A percentile compares a stretch with the other conserved stretches of the same genome.
These are phyloP conservation scores for Microcos paniculata DNA, from an alignment of 345 rosid genomes.

Conservation along the genomic window DNA sequence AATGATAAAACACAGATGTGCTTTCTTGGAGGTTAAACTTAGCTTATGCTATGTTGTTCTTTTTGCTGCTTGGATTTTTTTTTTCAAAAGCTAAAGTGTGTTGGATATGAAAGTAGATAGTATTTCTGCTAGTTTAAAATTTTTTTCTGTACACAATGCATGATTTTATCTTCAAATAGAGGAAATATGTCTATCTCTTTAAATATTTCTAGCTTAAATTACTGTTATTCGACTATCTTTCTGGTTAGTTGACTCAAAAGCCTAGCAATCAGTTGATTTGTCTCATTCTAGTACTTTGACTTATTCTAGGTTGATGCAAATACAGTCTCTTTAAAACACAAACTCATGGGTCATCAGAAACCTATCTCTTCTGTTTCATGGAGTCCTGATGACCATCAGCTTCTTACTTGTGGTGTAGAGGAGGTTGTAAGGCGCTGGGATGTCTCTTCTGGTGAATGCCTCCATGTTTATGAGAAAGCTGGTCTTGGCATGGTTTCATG, in stretches of 20 bases:
- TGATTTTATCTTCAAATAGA: neutral
- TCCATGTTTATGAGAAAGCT: slow-evolving; percentile 48
- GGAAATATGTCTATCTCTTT: slow-evolving; percentile 3
- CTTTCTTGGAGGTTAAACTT: neutral
- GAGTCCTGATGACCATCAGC: slow-evolving; percentile 60
- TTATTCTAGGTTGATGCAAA: slow-evolving; percentile 41
- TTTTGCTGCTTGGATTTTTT: neutral
- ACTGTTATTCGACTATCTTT: neutral
- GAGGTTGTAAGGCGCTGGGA: slow-evolving; percentile 64
- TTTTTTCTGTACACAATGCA: neutral
- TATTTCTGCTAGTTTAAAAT: neutral
- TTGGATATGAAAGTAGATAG: neutral
- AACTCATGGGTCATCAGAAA: slow-evolving; percentile 50
- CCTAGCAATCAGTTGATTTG: neutral
- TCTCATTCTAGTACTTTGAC: slow-evolving; percentile 1
- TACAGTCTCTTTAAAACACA: slow-evolving; percentile 50
- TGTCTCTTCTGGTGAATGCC: slow-evolving; percentile 59
- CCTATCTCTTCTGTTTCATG: slow-evolving; percentile 56
- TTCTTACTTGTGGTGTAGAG: slow-evolving; percentile 62
- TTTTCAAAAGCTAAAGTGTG: neutral
- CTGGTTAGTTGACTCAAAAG: neutral
- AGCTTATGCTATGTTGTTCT: neutral
- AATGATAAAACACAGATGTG: neutral
- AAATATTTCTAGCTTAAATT: too few relatives aligned
- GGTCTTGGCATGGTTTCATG: slow-evolving; percentile 59